phyloP scores from a whole-genome alignment of 1,139 yeast genomes.

The Diutina pseudorugosa region DNA sequence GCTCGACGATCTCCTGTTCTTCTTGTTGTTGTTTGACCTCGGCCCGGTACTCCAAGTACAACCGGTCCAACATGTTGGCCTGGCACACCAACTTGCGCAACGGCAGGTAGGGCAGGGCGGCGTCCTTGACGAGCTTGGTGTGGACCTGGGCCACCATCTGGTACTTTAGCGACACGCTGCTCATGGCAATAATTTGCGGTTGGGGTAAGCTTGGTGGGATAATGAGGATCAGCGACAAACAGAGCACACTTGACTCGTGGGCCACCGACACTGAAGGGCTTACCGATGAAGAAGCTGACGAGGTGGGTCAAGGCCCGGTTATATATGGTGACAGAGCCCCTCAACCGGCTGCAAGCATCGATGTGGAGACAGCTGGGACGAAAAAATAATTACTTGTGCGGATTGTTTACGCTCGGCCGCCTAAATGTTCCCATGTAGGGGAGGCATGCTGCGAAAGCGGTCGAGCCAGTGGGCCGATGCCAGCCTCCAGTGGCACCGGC shows the following conservation, averaged over 20 bases:
- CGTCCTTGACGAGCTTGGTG: conserved; percentile 54
- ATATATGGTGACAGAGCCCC: background rate
- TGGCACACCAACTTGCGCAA: conserved; percentile 57
- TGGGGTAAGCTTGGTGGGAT: background rate
- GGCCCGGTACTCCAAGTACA: conserved; percentile 11
- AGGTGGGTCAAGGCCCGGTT: background rate
- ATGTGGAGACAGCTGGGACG: background rate
- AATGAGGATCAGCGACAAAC: background rate
- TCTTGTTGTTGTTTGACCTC: background rate
- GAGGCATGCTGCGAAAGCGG: too few species aligned
- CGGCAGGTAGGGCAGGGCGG: conserved; percentile 46
- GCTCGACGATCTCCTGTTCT: background rate
- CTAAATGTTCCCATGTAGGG: background rate
- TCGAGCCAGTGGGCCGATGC: too few species aligned
- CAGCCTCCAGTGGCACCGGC: too few species aligned
- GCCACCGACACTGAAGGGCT: background rate
- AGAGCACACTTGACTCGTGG: background rate
- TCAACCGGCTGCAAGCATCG: background rate
- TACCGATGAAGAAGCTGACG: background rate
- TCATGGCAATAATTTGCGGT: too few species aligned
- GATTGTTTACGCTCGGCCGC: background rate
- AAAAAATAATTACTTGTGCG: background rate
- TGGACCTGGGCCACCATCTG: conserved; percentile 60
- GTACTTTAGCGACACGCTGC: conserved; percentile 23
- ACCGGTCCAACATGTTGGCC: conserved; percentile 61